Conservation (phyloP, 208 protist species). For the Trypanosoma conorhini region DNA sequence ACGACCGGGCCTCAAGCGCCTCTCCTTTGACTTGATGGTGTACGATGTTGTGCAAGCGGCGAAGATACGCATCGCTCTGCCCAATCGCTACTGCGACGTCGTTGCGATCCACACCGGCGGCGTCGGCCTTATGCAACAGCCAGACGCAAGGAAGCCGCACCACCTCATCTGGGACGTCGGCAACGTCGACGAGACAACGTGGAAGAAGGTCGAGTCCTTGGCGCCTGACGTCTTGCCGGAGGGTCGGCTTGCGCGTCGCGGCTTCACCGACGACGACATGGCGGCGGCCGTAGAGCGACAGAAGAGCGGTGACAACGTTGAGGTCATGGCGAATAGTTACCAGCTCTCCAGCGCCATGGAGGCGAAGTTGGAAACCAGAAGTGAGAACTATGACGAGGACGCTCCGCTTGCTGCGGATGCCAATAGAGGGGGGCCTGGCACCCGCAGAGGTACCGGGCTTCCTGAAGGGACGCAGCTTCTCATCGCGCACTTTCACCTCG, state of each 20-base stretch:
- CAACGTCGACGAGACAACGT: conserved; percentile 34
- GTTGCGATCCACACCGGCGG: conserved; percentile 44
- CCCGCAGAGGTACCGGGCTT: conserved; percentile 1
- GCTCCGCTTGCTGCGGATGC: not conserved
- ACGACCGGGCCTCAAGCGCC: conserved; percentile 28
- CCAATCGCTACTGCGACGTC: conserved; percentile 54
- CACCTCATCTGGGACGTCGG: conserved; percentile 62
- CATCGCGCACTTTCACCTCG: conserved; percentile 19
- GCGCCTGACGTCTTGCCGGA: conserved; percentile 21
- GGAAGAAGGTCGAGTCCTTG: conserved; percentile 7
- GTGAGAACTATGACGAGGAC: not conserved
- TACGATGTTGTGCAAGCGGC: conserved; percentile 33
- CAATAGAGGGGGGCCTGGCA: not conserved
- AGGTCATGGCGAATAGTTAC: not conserved
- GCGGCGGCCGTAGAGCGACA: conserved; percentile 9
- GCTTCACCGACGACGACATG: conserved; percentile 29
- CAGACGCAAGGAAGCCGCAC: conserved; percentile 34
- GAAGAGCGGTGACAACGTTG: not conserved
- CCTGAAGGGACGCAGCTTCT: conserved; percentile 11
- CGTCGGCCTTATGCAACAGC: conserved; percentile 35
- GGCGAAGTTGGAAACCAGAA: not conserved
- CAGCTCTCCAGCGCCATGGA: not conserved
- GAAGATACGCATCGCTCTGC: conserved; percentile 51
- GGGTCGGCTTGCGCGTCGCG: conserved; percentile 18
- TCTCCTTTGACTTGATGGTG: conserved; percentile 42